Percentiles rank a stretch among this genome's conserved stretches.
Conservation (phyloP, 805 yeast genomes). For the Wickerhamiella sergipiensis region DNA sequence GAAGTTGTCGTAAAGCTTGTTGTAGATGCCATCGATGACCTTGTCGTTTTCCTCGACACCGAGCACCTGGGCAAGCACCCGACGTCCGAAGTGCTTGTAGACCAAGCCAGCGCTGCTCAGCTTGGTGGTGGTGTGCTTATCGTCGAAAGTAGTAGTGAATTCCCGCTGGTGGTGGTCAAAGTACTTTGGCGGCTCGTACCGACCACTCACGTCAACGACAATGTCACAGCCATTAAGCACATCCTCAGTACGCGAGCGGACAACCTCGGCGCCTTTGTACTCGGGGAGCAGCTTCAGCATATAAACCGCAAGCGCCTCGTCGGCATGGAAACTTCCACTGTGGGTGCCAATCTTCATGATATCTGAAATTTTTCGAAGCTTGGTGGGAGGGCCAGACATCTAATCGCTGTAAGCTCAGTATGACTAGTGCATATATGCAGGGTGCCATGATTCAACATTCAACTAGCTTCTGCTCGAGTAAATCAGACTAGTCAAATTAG, state of each 20-base stretch:
- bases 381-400: not conserved
- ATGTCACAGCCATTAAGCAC: conserved; percentile 81
- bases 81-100: conserved; percentile 45
- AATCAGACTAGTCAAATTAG: too few species aligned
- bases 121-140: conserved; percentile 47
- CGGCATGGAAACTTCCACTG: conserved; percentile 87
- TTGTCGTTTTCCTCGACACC: conserved; percentile 26
- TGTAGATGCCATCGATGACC: conserved; percentile 51
- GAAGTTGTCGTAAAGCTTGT: conserved; percentile 71
- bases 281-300: conserved; percentile 63
- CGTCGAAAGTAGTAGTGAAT: conserved; percentile 60
- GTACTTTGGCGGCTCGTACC: conserved; percentile 71
- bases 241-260: conserved; percentile 72
- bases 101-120: conserved; percentile 88
- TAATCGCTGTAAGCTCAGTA: too few species aligned
- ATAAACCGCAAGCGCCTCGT: conserved; percentile 86
- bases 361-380: not conserved
- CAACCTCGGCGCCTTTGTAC: conserved; percentile 49
- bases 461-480: too few species aligned
- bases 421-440: too few species aligned
- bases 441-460: too few species aligned
- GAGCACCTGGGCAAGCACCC: conserved; percentile 33
- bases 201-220: conserved; percentile 89
- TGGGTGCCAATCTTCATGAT: conserved; percentile 60
- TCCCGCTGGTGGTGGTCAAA: conserved; percentile 97